Base-by-base conservation (phyloP, 164 flowering plant species). In the Aristolochia californica region DNA sequence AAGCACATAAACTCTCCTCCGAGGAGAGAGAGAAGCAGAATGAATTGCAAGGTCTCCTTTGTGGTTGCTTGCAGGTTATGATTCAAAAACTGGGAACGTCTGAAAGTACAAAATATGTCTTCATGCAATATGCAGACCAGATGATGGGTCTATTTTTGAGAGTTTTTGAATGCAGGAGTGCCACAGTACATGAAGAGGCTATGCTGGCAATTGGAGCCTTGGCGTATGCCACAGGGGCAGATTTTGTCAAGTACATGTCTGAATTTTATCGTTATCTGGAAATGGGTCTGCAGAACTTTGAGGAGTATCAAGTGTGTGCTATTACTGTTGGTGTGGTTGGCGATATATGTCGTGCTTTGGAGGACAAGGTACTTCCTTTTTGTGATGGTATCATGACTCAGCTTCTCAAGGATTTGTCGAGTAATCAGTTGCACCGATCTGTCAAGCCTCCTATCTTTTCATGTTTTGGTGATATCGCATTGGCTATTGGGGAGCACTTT, bases 121-220 rank as follows among this genome's bases (percentile, higher is more conserved):
- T 79, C 50, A 63, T 73, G 79, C 80, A 77, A 70, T 77, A 68
- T 65, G 80, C 83, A 12, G 86, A 81, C 51, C 83, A 81, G 67
- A 75, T 79, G 63, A 77, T 82, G 87, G 67, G 71, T 7, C 78
- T 82, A 11, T 82, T 79, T 53, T 50, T 82, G 47, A 72, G 80
- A 58, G 83, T 79, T 13, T 82, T 82, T 71, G 77, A 76, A 45
- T 70, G 73, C 63, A 73, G 77, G 68, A 78, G 65, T 64, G 84
- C 87, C 27, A 80, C 81, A 3, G 82, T 75, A 8, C 87, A 82
- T 57, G 87, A 82, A 68, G 84, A 79, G 61, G 82, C 84, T 22
- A 77, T 82, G 84, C 79, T 82, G 50, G 87, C 82, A 0, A 79
- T 82, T 61, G 87, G 87, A 21, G 87, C 87, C 47, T 70, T 82